A percentile compares a stretch with the other conserved stretches of the same genome.
Conservation (phyloP, 1,284 basidiomycete genomes). For the Malassezia japonica region DNA sequence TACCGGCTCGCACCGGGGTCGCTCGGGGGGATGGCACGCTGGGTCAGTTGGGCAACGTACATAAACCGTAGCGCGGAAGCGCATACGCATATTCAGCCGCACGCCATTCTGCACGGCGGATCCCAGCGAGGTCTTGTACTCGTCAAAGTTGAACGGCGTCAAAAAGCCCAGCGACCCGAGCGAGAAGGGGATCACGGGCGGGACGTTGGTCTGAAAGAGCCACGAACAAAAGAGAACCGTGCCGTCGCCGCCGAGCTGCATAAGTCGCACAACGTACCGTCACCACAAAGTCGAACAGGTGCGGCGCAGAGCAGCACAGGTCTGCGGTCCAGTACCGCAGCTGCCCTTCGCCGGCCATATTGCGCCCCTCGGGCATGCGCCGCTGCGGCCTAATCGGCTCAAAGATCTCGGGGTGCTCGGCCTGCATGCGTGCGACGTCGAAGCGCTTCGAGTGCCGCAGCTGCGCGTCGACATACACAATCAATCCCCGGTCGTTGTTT, state of each 20-base stretch:
- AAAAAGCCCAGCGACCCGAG: conserved; percentile 97
- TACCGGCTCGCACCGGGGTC: conserved; percentile 16
- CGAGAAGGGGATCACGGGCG: conserved; percentile 91
- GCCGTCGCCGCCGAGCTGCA: conserved; percentile 73
- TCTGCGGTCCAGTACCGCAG: conserved; percentile 93
- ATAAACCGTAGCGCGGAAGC: conserved; percentile 97
- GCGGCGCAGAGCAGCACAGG: conserved; percentile 83
- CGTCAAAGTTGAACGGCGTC: conserved; percentile 90
- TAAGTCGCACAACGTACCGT: conserved; percentile 56
- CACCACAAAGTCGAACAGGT: conserved; percentile 95
- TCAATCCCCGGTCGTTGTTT: conserved; percentile 30
- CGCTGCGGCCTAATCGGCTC: conserved; percentile 53
- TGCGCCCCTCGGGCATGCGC: too few species aligned
- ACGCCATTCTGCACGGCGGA: conserved; percentile 83
- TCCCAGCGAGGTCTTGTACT: conserved; percentile 79
- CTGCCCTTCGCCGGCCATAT: conserved; percentile 79
- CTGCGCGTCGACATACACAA: conserved; percentile 80
- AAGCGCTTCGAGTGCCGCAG: conserved; percentile 84
- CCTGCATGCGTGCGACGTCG: conserved; percentile 76
- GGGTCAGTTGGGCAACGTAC: not conserved
- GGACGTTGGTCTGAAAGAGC: conserved; percentile 96
- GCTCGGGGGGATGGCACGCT: conserved; percentile 37
- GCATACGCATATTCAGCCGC: conserved; percentile 94
- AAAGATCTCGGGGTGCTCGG: conserved; percentile 81
- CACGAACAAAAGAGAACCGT: conserved; percentile 98